Evolutionary conservation across 192 early-diverging fungal genomes (phyloP).

Genomic region (Entomortierella chlamydospora): DNA sequence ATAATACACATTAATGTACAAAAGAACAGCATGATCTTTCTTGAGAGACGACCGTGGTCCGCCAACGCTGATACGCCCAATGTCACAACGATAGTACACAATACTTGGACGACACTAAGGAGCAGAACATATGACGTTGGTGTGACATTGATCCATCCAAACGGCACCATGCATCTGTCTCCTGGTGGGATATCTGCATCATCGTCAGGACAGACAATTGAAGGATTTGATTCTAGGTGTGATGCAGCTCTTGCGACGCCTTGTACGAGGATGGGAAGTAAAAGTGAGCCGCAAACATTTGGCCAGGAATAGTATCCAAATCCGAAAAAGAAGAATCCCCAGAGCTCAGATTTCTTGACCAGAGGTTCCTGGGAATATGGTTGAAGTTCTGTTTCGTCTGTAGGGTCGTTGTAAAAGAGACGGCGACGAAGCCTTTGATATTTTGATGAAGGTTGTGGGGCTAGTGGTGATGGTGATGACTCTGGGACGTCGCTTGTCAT

Average conservation of each 20-base stretch:
- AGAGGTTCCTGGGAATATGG: conserved; percentile 18
- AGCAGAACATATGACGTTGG: conserved; percentile 49
- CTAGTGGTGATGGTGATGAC: neutral
- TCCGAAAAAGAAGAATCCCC: conserved; percentile 50
- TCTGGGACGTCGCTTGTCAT: neutral
- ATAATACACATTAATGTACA: conserved; percentile 22
- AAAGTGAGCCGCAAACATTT: conserved; percentile 34
- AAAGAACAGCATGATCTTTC: conserved; percentile 28
- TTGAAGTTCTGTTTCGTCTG: conserved; percentile 17
- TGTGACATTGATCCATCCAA: conserved; percentile 41
- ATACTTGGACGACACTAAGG: conserved; percentile 33
- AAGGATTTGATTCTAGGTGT: conserved; percentile 26
- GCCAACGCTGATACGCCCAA: conserved; percentile 53
- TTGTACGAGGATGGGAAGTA: conserved; percentile 42
- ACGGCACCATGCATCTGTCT: conserved; percentile 35
- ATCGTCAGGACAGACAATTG: conserved; percentile 13
- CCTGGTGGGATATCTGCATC: conserved; percentile 25
- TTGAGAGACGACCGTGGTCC: conserved; percentile 48
- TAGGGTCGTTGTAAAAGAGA: conserved; percentile 29
- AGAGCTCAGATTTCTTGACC: conserved; percentile 37
- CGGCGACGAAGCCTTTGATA: conserved; percentile 17
- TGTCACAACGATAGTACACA: conserved; percentile 41
- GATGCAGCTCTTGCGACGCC: conserved; percentile 23
- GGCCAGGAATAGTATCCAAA: conserved; percentile 40
- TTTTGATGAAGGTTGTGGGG: neutral